Conservation (phyloP, 192 early-diverging fungal species). For the Backusella psychrophila region DNA sequence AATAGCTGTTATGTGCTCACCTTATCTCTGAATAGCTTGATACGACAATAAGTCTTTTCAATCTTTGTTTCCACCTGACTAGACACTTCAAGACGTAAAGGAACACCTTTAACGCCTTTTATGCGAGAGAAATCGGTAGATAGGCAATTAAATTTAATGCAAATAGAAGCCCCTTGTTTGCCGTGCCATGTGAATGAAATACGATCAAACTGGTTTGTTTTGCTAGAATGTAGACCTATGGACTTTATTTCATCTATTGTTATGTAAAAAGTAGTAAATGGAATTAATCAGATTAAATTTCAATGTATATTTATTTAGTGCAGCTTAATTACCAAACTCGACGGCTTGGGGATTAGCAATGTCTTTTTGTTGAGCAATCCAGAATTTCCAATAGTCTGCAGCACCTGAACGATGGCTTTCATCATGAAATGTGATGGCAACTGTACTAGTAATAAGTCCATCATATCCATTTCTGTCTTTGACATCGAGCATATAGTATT, state of each 20-base stretch:
- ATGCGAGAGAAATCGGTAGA: conserved; percentile 81
- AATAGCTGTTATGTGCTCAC: conserved; percentile 20
- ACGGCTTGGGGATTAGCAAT: conserved; percentile 57
- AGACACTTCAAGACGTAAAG: conserved; percentile 55
- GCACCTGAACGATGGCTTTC: conserved; percentile 63
- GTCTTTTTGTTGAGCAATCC: conserved; percentile 67
- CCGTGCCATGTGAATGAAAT: conserved; percentile 73
- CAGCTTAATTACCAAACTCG: conserved; percentile 50
- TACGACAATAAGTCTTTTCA: conserved; percentile 59
- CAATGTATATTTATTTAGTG: neutral
- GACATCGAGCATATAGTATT: conserved; percentile 57
- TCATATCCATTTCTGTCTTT: conserved; percentile 48
- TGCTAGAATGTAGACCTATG: conserved; percentile 52
- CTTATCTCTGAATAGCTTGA: conserved; percentile 76
- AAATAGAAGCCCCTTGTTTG: conserved; percentile 57
- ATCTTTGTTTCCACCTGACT: conserved; percentile 30
- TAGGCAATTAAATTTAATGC: conserved; percentile 70
- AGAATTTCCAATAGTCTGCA: conserved; percentile 68
- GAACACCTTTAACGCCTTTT: conserved; percentile 79
- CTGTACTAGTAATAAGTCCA: conserved; percentile 48
- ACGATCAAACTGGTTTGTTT: conserved; percentile 63
- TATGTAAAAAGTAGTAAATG: neutral
- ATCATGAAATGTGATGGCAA: conserved; percentile 72
- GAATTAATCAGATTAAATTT: neutral
- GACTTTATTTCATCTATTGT: neutral